Percentiles rank a stretch among this genome's conserved stretches.
Evolutionary conservation across 169 alveolate species (phyloP).

Genomic region (Babesia gibsoni): DNA sequence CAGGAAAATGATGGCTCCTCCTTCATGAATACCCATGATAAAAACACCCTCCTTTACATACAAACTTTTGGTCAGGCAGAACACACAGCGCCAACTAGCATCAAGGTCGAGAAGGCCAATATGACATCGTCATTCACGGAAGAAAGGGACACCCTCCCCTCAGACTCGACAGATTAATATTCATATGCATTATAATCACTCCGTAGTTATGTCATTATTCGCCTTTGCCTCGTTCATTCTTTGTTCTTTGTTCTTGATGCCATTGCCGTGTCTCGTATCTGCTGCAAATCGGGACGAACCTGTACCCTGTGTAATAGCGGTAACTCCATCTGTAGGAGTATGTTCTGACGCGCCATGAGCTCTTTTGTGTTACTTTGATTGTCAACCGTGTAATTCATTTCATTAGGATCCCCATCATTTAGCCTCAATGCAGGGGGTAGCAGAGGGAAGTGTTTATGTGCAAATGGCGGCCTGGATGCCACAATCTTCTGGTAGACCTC

Average conservation of each 20-base stretch:
- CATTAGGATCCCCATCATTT: conserved; percentile 1
- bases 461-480: conserved; percentile 42
- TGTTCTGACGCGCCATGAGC: conserved; percentile 34
- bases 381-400: conserved; percentile 8
- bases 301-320: conserved; percentile 62
- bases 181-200: not conserved
- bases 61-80: conserved; percentile 18
- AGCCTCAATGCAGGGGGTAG: conserved; percentile 51
- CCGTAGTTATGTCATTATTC: no score
- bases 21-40: conserved; percentile 10
- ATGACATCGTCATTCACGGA: not conserved
- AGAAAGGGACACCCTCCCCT: not conserved
- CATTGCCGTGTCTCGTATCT: conserved; percentile 14
- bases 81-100: not conserved
- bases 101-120: not conserved
- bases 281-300: conserved; percentile 47
- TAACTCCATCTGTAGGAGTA: conserved; percentile 57
- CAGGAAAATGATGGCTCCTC: not conserved
- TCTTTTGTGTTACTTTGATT: conserved; percentile 28
- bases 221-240: no score
- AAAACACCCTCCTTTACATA: conserved; percentile 15
- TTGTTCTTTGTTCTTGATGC: not conserved
- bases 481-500: conserved; percentile 61
- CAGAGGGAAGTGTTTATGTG: conserved; percentile 65
- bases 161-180: not conserved